phyloP scores from a whole-genome alignment of 139 green algal species.

The Gonium pectorale region DNA sequence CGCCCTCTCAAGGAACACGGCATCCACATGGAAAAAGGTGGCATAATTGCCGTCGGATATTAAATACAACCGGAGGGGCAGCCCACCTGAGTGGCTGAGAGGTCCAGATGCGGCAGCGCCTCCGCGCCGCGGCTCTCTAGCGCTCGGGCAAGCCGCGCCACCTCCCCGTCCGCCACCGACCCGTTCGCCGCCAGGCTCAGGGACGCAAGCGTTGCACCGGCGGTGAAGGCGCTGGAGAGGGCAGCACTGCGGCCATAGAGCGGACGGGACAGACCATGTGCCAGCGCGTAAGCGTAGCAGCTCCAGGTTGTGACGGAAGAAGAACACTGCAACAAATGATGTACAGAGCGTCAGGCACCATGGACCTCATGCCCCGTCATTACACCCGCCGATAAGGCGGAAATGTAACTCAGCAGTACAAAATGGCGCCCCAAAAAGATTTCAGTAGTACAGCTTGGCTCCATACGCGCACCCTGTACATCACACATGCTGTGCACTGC shows the following conservation, averaged over 20 bases:
- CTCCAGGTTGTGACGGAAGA: background rate
- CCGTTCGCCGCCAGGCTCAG: constrained; percentile 1
- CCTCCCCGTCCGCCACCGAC: background rate
- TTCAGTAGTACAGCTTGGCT: too few relatives aligned
- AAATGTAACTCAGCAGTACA: too few relatives aligned
- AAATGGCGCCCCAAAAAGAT: too few relatives aligned
- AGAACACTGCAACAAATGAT: background rate
- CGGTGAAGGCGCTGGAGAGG: background rate
- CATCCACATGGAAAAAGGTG: background rate
- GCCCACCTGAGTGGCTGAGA: background rate
- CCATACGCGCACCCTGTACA: background rate
- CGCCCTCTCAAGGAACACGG: background rate
- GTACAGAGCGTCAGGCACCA: background rate
- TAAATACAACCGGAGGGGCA: background rate
- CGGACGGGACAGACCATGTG: background rate
- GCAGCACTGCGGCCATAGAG: background rate
- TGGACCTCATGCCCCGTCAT: background rate
- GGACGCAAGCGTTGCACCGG: background rate
- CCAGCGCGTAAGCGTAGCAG: background rate
- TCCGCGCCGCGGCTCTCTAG: background rate
- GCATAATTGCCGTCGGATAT: background rate
- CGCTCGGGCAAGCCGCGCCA: background rate
- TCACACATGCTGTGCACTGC: background rate
- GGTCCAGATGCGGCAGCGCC: constrained; percentile 17
- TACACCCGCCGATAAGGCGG: background rate